Base-by-base conservation (phyloP, 352 stramenopile species). In the Phytophthora colocasiae region DNA sequence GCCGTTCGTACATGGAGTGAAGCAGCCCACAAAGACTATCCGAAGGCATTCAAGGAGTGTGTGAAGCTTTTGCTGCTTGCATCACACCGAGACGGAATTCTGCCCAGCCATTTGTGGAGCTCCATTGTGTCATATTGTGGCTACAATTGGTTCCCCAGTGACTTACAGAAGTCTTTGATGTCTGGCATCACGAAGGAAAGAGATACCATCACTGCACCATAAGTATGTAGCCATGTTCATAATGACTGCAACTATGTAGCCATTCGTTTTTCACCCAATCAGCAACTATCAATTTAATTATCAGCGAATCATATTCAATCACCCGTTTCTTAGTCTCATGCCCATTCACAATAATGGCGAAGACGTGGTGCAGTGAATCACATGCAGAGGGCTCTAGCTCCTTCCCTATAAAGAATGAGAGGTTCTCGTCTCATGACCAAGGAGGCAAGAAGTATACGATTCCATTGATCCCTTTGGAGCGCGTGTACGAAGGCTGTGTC, bases 401-500 rank as follows among this genome's bases (percentile, higher is more conserved):
- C 4, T 58, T 54, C 31, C 43, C 47, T 26, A 50, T 10, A 2
- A 59, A 34, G 12, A 44, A 53, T 10, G 22, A 48, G 27, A 46
- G 36, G 15, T 50, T 58, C 7, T 61, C 41, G 12, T 46, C 53
- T 62, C 12, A 24, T 15, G 8, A 44, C 11, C 39, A 40, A 43
- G 43, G 45, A 22, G 10, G 8, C 4, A 54, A 61, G 11, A 34
- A 46, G 0, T 3, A 34, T 44, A 26, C 29, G 14, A 9, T 34
- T 0, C 29, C 36, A 44, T 34, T 71, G 40, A 50, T 32, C 32
- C 58, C 62, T 31, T 40, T 80, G 6, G 73, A 82, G 17, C 71
- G 61, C 32, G 71, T 80, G 36, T 89, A 78, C 55, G 80, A 79
- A 17, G 83, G 83, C n/a, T 63, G 47, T 63, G 57, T 90, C 34